Evolutionary conservation across 805 yeast species (phyloP).

Genomic region (Jamesozyma piceae): DNA sequence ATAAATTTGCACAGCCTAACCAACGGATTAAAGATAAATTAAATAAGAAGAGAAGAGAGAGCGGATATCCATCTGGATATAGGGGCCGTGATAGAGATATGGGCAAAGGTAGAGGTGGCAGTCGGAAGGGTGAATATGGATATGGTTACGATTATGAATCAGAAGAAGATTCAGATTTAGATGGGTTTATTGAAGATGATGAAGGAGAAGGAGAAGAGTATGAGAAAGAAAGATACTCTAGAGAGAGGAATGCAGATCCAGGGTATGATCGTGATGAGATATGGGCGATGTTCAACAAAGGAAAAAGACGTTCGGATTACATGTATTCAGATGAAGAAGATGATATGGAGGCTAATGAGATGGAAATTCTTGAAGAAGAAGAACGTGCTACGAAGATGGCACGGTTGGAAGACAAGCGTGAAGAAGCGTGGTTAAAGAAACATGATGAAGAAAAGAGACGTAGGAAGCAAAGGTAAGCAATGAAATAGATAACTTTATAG

Average conservation of each 20-base stretch:
- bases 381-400: slow-evolving; percentile 58
- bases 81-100: not conserved
- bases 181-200: slow-evolving; percentile 31
- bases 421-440: slow-evolving; percentile 49
- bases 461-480: not conserved
- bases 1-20: slow-evolving; percentile 5
- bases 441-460: slow-evolving; percentile 39
- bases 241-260: slow-evolving; percentile 14
- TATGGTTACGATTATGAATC: not conserved
- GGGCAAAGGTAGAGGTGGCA: not conserved
- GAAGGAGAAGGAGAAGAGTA: slow-evolving; percentile 38
- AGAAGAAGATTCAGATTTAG: slow-evolving; percentile 15
- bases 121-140: not conserved
- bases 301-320: slow-evolving; percentile 36
- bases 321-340: slow-evolving; percentile 33
- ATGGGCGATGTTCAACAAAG: slow-evolving; percentile 74
- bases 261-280: slow-evolving; percentile 80
- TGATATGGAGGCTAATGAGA: slow-evolving; percentile 90
- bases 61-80: not conserved
- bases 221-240: slow-evolving; percentile 3
- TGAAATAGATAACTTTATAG: too few species aligned
- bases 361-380: slow-evolving; percentile 81
- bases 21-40: not conserved
- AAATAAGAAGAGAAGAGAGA: not conserved
- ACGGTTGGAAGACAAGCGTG: slow-evolving; percentile 63